Base-by-base conservation (phyloP, 768 basidiomycete species). In the Trametopsis cervina region DNA sequence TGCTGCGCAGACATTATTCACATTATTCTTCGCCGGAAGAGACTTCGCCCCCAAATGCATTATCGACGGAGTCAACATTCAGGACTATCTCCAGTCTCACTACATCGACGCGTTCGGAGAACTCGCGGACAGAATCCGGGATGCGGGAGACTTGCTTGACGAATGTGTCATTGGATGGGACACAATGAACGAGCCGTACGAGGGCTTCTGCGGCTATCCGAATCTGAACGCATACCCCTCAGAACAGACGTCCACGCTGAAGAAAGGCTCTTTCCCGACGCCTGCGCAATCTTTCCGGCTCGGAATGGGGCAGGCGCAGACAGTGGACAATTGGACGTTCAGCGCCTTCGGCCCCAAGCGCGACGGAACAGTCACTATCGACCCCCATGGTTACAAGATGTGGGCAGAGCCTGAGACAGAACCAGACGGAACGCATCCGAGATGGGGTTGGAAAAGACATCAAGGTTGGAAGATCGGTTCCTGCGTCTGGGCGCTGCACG, bases 151-250 rank as follows among this genome's bases (percentile, higher is more conserved):
- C 26, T 64, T 97, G 29, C 62, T 89, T 18, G 93, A 98, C 24
- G 80, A 81, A 35, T 93, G 91, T 54, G 77, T 99, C 10, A 84
- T 98, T 41, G 96, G 96, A 0, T 98, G 95, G 96, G 96, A 99
- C 62, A 85, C 83, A 56, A 69, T 97, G 65, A 98, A 99, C 63
- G 96, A 99, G 64, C 95, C 96, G 0, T 81, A 81, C 29, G 89
- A 94, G 55, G 96, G 96, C 0, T 72, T 89, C 35, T 74, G 81
- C 27, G 79, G 75, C 2, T 85, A 85, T 65, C 69, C 73, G 0
- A 81, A 95, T 61, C 70, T 99, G 23, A 74, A 72, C 43, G 51
- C 62, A 11, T 80, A 83, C 38, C 86, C 91, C 0, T 67, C 66
- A 13, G 66, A 74, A 26, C 89, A 92, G 59, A 80, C 80, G 1